Evolutionary conservation across 805 yeast species (phyloP).

Genomic region (Nakazawaea anatomiae): DNA sequence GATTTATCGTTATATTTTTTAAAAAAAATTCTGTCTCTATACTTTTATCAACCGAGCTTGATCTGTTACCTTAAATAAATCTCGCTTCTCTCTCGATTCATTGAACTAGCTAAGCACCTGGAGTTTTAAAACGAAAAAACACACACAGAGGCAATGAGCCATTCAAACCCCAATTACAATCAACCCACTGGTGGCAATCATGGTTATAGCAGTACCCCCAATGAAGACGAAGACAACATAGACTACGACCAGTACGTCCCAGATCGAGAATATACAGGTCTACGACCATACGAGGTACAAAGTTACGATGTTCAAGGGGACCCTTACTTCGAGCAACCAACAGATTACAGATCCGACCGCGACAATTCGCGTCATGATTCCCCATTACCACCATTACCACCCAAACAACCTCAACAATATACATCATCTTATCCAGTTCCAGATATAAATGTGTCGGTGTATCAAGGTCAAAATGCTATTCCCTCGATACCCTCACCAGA

Average conservation of each 20-base stretch:
- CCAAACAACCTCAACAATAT: not conserved
- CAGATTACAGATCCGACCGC: not conserved
- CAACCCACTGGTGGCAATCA: not conserved
- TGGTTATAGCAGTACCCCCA: not conserved
- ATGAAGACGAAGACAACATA: not conserved
- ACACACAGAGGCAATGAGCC: no score
- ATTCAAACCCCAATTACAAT: not conserved
- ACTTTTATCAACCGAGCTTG: no score
- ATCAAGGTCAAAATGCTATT: not conserved
- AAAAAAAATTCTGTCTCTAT: no score
- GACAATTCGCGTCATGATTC: not conserved
- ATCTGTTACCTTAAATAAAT: no score
- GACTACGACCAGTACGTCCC: not conserved
- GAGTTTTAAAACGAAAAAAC: no score
- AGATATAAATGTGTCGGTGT: not conserved
- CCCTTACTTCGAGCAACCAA: not conserved
- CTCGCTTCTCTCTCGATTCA: no score
- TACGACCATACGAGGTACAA: not conserved
- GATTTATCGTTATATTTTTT: no score
- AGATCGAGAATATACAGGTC: not conserved
- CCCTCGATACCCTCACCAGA: not conserved
- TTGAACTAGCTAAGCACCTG: no score
- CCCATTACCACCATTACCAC: not conserved
- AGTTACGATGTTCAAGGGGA: not conserved
- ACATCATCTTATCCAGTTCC: not conserved